Base-by-base conservation (phyloP, 495 filamentous ascomycete genomes). In the Hypoxylon lenormandii region DNA sequence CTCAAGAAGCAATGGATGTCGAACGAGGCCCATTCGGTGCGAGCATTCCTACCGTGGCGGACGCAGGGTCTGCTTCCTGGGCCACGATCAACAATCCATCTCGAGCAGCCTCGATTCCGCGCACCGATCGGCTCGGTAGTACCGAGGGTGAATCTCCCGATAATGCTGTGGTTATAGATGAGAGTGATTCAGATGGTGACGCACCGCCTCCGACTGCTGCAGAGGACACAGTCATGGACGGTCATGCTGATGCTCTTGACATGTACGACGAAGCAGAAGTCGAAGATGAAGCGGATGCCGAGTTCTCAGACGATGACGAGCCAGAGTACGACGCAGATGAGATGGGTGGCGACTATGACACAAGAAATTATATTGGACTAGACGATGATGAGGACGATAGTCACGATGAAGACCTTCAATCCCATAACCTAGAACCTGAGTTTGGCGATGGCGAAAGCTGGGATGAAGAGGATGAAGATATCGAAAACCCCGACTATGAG, bases 301-400 rank as follows among this genome's bases (percentile, higher is more conserved):
- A 74, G 43, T 72, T 67, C 51, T 72, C 72, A 11, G 79, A 85
- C 8, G 77, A 78, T 1, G 77, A 80, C 4, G 75, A 80, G 48
- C 74, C 72, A 13, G 78, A 78, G 43, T 78, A 80, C 18, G 73
- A 77, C 22, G 57, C 61, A 0, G 54, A 77, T 5, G 79, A 80
- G 52, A 68, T 69, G 22, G 69, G 54, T 1, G 74, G 63, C 0
- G 75, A 78, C 22, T 70, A 72, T 52, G 69, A 79, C 36, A 74
- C 70, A 36, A 58, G 61, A 7, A 73, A 71, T 54, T 76, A 76
- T n/a, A 53, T 53, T 15, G 64, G 55, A 5, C 72, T 67, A 4
- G 69, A 70, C 26, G 79, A 82, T 60, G 81, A 79, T 18, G 74
- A 79, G 13, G 73, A 75, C 6, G 79, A 77, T 38, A 67, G 72